These are phyloP conservation scores for Avena atlantica DNA, from an alignment of 176 grass and related monocot genomes.

Conservation along the genomic window DNA sequence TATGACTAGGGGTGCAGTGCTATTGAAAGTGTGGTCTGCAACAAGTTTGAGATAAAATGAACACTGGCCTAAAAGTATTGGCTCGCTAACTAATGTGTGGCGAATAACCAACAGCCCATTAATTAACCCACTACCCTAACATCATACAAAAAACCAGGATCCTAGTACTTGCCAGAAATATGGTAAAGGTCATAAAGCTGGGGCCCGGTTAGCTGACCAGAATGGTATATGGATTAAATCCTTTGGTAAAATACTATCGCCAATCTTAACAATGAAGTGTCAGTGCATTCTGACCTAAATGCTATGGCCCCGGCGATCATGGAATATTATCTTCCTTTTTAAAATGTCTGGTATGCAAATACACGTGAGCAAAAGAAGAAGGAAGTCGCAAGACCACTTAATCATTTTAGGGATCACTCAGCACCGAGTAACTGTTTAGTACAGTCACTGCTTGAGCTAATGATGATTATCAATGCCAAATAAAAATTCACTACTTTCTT, in stretches of 20 bases:
- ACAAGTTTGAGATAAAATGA: background rate
- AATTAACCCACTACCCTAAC: slow-evolving; percentile 15
- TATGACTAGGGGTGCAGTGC: background rate
- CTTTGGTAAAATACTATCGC: background rate
- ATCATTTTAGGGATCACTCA: slow-evolving; percentile 2
- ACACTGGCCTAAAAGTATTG: background rate
- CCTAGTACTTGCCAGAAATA: background rate
- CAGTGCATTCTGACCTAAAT: background rate
- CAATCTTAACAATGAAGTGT: background rate
- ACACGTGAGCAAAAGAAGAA: background rate
- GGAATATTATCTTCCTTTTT: background rate
- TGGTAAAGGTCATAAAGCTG: background rate
- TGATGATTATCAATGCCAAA: background rate
- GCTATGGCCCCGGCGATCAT: background rate
- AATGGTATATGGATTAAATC: background rate
- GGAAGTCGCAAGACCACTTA: background rate
- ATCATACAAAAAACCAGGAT: background rate
- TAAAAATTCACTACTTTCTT: slow-evolving; percentile 6
- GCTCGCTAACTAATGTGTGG: background rate
- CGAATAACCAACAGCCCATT: background rate
- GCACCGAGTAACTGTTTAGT: background rate
- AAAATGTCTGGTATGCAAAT: background rate
- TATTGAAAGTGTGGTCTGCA: background rate
- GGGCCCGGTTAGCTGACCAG: background rate
- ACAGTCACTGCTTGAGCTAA: background rate